phyloP scores from a whole-genome alignment of 2,329 filamentous ascomycete genomes.

The Trichoderma semiorbis region DNA sequence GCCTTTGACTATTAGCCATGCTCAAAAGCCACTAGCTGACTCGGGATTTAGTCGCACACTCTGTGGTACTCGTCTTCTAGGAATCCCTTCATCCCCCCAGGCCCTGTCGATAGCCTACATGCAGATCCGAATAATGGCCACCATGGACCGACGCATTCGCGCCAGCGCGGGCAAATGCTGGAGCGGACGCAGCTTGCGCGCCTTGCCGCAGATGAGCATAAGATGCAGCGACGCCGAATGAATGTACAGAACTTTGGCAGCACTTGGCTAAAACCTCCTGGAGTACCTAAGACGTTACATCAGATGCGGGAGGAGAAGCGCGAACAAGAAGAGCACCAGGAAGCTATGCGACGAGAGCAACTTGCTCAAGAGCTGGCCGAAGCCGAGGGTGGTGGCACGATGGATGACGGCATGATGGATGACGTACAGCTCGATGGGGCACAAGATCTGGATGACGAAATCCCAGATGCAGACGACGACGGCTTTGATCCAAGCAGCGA shows the following conservation, averaged over 20 bases:
- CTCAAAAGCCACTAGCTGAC: not conserved
- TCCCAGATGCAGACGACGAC: conserved; percentile 63
- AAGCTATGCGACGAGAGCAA: conserved; percentile 67
- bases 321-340: conserved; percentile 82
- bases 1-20: no score
- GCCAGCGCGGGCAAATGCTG: conserved; percentile 44
- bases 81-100: conserved; percentile 39
- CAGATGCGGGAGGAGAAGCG: conserved; percentile 85
- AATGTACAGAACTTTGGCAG: conserved; percentile 86
- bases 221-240: conserved; percentile 69
- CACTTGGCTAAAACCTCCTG: conserved; percentile 86
- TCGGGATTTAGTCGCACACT: conserved; percentile 57
- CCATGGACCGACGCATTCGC: conserved; percentile 33
- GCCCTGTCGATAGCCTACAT: conserved; percentile 33
- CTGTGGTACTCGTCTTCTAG: conserved; percentile 70
- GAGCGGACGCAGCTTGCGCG: conserved; percentile 63
- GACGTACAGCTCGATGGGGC: conserved; percentile 55
- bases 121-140: conserved; percentile 27
- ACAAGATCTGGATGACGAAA: conserved; percentile 68
- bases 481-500: conserved; percentile 50
- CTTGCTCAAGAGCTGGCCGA: conserved; percentile 72
- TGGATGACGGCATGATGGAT: conserved; percentile 48
- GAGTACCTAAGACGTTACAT: conserved; percentile 82
- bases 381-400: conserved; percentile 43
- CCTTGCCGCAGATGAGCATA: conserved; percentile 72